phyloP scores from a whole-genome alignment of 495 filamentous ascomycete genomes.

The Lindgomyces ingoldianus region DNA sequence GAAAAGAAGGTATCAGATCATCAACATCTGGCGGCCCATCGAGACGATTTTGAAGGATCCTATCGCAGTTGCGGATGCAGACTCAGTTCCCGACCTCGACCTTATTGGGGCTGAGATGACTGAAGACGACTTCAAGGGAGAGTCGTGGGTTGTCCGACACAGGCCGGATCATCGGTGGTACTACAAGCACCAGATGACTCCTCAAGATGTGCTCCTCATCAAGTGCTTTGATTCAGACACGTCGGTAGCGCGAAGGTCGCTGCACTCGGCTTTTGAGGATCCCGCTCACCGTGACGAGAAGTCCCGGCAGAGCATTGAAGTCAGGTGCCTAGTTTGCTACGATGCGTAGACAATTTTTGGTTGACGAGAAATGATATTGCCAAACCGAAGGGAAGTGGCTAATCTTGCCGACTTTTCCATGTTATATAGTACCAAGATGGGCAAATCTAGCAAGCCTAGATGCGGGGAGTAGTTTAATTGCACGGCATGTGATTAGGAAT shows the following conservation, averaged over 20 bases:
- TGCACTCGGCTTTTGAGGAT: slow-evolving; percentile 81
- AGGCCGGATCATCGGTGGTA: slow-evolving; percentile 66
- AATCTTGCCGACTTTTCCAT: slow-evolving; percentile 9
- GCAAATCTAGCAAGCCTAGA: slow-evolving; percentile 4
- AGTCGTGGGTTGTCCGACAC: slow-evolving; percentile 69
- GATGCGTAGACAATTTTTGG: slow-evolving; percentile 19
- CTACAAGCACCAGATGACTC: slow-evolving; percentile 30
- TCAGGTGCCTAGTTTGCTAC: slow-evolving; percentile 79
- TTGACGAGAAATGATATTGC: slow-evolving; percentile 8
- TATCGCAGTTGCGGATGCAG: slow-evolving; percentile 67
- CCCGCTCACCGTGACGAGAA: slow-evolving; percentile 57
- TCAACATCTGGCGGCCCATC: slow-evolving; percentile 86
- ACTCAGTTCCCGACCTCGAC: slow-evolving; percentile 61
- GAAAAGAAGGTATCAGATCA: slow-evolving; percentile 69
- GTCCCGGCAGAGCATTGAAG: slow-evolving; percentile 78
- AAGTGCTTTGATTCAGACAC: slow-evolving; percentile 65
- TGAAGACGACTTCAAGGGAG: slow-evolving; percentile 68
- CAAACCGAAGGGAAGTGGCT: neutral
- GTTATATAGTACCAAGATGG: slow-evolving; percentile 16
- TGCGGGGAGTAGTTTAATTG: slow-evolving; percentile 8
- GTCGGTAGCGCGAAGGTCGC: slow-evolving; percentile 59
- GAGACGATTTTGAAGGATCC: slow-evolving; percentile 56
- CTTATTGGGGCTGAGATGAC: slow-evolving; percentile 71
- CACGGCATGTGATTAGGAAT: neutral
- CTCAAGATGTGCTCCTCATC: slow-evolving; percentile 31